Percentiles rank a stretch among this genome's conserved stretches.
Evolutionary conservation across 768 basidiomycete genomes (phyloP).

Genomic region (Nidularia sp.): DNA sequence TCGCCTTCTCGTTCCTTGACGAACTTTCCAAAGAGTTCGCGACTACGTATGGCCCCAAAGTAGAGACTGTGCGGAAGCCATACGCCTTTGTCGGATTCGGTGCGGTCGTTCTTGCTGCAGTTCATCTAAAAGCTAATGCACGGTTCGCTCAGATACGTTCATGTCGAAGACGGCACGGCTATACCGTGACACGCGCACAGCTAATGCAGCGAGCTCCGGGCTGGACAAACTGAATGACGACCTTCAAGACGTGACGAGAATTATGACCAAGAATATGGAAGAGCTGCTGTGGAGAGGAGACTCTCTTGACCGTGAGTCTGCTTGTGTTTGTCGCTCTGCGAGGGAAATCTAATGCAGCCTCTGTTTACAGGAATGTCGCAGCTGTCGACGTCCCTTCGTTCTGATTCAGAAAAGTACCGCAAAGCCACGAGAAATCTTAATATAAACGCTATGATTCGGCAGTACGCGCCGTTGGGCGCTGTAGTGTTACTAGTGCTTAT

Average conservation of each 20-base stretch:
- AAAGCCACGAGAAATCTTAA: constrained; percentile 95
- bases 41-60: constrained; percentile 87
- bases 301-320: constrained; percentile 81
- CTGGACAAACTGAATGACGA: constrained; percentile 93
- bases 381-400: constrained; percentile 87
- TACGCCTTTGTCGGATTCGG: constrained; percentile 99
- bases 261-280: constrained; percentile 99
- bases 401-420: constrained; percentile 97
- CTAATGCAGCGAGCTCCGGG: constrained; percentile 62
- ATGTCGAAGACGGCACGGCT: constrained; percentile 97
- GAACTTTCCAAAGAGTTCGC: constrained; percentile 97
- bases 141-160: constrained; percentile 73
- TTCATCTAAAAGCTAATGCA: neutral
- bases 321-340: neutral
- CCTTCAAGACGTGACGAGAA: constrained; percentile 94
- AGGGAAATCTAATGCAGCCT: neutral
- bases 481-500: constrained; percentile 76
- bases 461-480: constrained; percentile 91
- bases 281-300: constrained; percentile 98
- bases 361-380: constrained; percentile 83
- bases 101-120: constrained; percentile 28
- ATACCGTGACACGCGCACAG: constrained; percentile 91
- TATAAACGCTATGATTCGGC: constrained; percentile 86
- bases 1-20: constrained; percentile 96
- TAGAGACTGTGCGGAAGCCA: constrained; percentile 90